Conservation (phyloP, 345 rosid genomes). For the Hibiscus syriacus region DNA sequence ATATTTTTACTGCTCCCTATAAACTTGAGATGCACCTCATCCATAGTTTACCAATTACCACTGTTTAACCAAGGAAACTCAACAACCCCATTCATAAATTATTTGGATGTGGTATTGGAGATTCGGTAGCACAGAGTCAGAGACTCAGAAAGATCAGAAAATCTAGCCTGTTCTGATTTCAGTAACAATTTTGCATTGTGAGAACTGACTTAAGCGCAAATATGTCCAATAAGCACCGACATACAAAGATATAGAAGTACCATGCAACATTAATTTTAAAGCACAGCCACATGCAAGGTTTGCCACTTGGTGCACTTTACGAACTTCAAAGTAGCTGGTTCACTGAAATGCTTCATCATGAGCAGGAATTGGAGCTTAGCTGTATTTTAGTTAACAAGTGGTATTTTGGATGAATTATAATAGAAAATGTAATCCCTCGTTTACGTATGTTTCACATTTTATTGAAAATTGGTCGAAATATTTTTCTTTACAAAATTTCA, state of each 20-base stretch:
- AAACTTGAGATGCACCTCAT: neutral
- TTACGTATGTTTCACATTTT: too few species aligned
- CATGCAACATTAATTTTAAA: too few species aligned
- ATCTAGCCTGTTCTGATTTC: neutral
- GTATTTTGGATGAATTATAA: neutral
- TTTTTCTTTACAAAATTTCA: neutral
- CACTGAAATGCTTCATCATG: neutral
- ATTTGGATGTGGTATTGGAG: neutral
- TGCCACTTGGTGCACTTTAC: neutral
- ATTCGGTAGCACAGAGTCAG: too few species aligned
- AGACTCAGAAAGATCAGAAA: neutral
- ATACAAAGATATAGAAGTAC: too few species aligned
- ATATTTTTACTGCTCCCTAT: too few species aligned
- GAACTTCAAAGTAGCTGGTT: neutral
- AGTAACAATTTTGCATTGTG: too few species aligned
- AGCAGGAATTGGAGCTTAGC: neutral
- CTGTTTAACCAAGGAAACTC: neutral
- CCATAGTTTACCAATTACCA: neutral
- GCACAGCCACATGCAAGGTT: neutral
- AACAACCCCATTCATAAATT: neutral
- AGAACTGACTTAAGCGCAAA: neutral
- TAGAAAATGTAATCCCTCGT: neutral
- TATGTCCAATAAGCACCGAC: neutral
- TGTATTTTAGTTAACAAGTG: neutral
- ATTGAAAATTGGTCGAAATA: neutral